Evolutionary conservation across 305 asterid genomes (phyloP).

Genomic region (Fraxinus sp.): DNA sequence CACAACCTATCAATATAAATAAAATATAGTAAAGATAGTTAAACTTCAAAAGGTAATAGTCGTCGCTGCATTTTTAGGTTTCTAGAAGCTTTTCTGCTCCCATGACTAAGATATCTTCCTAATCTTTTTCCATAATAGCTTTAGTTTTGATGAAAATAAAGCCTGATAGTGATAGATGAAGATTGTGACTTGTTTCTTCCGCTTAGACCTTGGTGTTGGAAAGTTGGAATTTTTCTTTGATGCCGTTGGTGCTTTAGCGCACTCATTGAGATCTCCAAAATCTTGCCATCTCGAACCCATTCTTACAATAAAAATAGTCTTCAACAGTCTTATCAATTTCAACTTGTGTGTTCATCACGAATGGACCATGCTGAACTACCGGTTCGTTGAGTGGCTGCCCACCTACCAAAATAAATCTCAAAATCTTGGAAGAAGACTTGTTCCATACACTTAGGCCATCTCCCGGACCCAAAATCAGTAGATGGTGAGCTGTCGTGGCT

Average conservation of each 20-base stretch:
- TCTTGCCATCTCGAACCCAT: slow-evolving; percentile 88
- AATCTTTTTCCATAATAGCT: not conserved
- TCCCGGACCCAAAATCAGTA: slow-evolving; percentile 74
- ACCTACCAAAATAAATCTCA: slow-evolving; percentile 72
- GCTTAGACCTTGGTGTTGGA: not conserved
- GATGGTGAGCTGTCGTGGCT: slow-evolving; percentile 58
- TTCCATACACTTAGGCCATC: slow-evolving; percentile 87
- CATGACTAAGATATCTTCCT: slow-evolving; percentile 18
- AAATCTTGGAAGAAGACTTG: slow-evolving; percentile 37
- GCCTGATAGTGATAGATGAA: slow-evolving; percentile 21
- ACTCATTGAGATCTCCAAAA: slow-evolving; percentile 61
- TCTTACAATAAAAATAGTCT: slow-evolving; percentile 68
- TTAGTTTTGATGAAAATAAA: not conserved
- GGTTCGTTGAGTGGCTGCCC: slow-evolving; percentile 87
- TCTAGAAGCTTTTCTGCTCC: slow-evolving; percentile 41
- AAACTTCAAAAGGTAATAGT: slow-evolving; percentile 19
- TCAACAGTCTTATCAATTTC: slow-evolving; percentile 79
- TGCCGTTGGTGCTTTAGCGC: not conserved
- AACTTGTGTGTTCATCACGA: slow-evolving; percentile 92
- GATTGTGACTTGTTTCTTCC: not conserved
- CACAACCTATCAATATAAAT: slow-evolving; percentile 16
- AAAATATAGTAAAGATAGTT: not conserved
- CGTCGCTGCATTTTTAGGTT: slow-evolving; percentile 31
- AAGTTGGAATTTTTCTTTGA: not conserved
- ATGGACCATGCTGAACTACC: slow-evolving; percentile 86